Evolutionary conservation across 352 stramenopile genomes (phyloP).

Genomic region (Phytophthora multivora): DNA sequence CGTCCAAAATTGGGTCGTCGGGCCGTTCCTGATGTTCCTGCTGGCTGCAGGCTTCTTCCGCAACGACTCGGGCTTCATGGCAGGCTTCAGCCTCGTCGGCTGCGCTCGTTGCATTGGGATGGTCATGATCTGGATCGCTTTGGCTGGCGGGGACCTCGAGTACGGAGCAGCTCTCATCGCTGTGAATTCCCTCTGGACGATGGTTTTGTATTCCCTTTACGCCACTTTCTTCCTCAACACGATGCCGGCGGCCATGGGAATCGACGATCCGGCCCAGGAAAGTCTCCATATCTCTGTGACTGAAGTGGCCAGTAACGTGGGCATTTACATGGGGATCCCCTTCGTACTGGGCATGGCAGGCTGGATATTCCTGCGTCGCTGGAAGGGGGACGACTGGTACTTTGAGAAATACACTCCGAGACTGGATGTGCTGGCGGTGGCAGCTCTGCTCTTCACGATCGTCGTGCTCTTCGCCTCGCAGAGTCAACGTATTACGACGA

Average conservation of each 20-base stretch:
- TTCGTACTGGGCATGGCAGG: constrained; percentile 49
- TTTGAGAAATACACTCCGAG: constrained; percentile 45
- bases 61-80: constrained; percentile 52
- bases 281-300: constrained; percentile 44
- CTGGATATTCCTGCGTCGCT: constrained; percentile 43
- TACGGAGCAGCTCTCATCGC: constrained; percentile 74
- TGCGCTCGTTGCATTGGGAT: constrained; percentile 80
- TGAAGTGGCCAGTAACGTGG: constrained; percentile 59
- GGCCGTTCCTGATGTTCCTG: constrained; percentile 61
- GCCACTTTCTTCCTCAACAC: constrained; percentile 55
- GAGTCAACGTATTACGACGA: constrained; percentile 60
- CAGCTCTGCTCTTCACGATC: constrained; percentile 70
- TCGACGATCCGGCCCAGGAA: constrained; percentile 29
- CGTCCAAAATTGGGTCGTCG: constrained; percentile 67
- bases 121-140: constrained; percentile 83
- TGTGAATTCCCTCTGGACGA: constrained; percentile 68
- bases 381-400: constrained; percentile 55
- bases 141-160: constrained; percentile 65
- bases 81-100: constrained; percentile 71
- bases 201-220: constrained; percentile 71
- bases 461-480: constrained; percentile 78
- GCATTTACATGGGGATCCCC: constrained; percentile 75
- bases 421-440: constrained; percentile 54
- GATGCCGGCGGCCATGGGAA: constrained; percentile 43
- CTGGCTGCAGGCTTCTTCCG: constrained; percentile 58